Base-by-base conservation (phyloP, 2,329 filamentous ascomycete species). In the Phialemonium atrogriseum region DNA sequence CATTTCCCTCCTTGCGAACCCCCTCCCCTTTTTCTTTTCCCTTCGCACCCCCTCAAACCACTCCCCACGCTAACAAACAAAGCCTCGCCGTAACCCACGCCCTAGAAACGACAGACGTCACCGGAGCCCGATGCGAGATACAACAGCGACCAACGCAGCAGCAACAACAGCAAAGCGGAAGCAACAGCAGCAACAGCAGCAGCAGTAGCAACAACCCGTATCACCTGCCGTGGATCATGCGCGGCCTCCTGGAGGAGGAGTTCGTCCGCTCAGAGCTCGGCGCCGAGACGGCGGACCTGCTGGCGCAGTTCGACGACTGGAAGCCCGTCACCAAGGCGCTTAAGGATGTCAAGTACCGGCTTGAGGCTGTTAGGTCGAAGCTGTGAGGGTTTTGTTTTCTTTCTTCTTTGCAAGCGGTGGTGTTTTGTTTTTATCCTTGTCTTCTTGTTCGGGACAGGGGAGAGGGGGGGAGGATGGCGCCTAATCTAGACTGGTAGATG, bases 301-400 rank as follows among this genome's bases (percentile, higher is more conserved):
- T 98, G n/a, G 68, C 66, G 37, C 78, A 94, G 55, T 98, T 96
- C 56, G 88, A 96, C 52, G 77, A 84, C 32, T 98, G 91, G 91
- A 88, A 83, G 50, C 91, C 91, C 1, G 70, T 68, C 0, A 94
- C 80, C 7, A 98, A 96, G 62, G 84, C 84, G 25, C 60, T 98
- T 36, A 94, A 91, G 60, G 91, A 98, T 57, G 88, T 98, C 27
- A 94, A 94, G 57, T 96, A 93, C 57, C 71, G 91, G 39, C 65
- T 98, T 13, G 91, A 96, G 60, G 89, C 82, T 3, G 84, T 98
- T 26, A 73, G 85, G 48, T 94, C 86, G 28, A 93, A 87, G 59
- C 62, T 95, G 13, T 77, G 54, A 49, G 27, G 21, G 10, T 16
- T 7, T n/a, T n/a, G n/a, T n/a, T n/a, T n/a, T n/a, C n/a, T n/a